Evolutionary conservation across 768 basidiomycete genomes (phyloP), one percentile per base, ranked within the genome.

Genomic region (Omphalotus guepiniiformis): DNA sequence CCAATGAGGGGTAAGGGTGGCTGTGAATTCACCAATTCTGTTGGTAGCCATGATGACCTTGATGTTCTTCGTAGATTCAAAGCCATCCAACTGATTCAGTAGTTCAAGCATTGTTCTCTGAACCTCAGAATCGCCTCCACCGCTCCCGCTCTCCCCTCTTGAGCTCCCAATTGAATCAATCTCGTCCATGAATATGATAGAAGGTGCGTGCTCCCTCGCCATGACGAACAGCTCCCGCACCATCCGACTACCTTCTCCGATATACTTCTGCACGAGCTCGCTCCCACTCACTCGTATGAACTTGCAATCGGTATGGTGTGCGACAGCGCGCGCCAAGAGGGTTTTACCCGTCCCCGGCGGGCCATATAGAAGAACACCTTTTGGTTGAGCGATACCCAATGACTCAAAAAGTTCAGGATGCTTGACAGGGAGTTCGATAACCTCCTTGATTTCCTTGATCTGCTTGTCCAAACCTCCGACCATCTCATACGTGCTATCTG

Each of bases 401-500:
- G 83, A 66, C 57, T 88, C 86, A 61, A 88, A 88, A 32, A 88
- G 67, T 62, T 88, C 86, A 0, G 85, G 87, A 53, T 88, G 86
- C 63, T 86, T 86, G 58, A 88, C 84, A 26, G 86, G 87, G 28
- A 88, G 63, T 63, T 88, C 87, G 63, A 88, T 88, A 53, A 88
- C 87, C 59, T 88, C 87, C 69, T 79, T 79, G 63, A 98, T 95
- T 67, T 99, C 95, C 66, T 96, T 97, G 64, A 98, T 98, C 62
- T 97, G 95, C 67, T 95, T 91, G 74, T 98, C 96, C 49, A 98
- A 79, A 56, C 95, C 95, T 18, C 96, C 96, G 51, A 99, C 95
- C 94, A 98, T 97, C 68, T 98, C 96, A 69, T 99, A 99, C 25
- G 96, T 98, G 67, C 89, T 93, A 66, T 98, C 95, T 0, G 95